Evolutionary conservation across 768 basidiomycete genomes (phyloP), one percentile per base, ranked within the genome.

Genomic region (Leucosporidium creatinivorum): DNA sequence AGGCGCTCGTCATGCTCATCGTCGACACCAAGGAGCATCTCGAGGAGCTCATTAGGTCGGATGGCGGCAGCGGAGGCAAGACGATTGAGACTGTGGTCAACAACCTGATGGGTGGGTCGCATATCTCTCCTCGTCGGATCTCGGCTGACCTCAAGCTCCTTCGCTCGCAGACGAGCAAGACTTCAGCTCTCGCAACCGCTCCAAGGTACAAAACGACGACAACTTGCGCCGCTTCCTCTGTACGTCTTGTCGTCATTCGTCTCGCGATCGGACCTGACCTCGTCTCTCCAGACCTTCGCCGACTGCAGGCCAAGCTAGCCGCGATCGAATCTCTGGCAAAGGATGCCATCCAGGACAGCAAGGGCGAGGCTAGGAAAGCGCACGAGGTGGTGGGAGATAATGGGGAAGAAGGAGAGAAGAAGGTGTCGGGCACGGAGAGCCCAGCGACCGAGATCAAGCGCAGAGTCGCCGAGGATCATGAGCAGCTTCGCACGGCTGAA

Each of bases 161-260:
- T 18, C 13, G 13, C 15, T 9, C n/a, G 23, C 50, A 69, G 57
- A 66, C 15, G 47, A 66, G 48, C 58, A 69, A 33, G 23, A 30
- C 1, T 69, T 69, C 49, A 52, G 28, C 17, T 23, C 47, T 3
- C 12, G 28, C 1, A 66, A 66, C 13, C 58, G 69, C 6, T 61
- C 66, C 23, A 50, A 49, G 25, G 69, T 69, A 10, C 62, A 66
- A 58, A 62, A 60, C 36, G 62, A 66, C 47, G 1, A n/a, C 8
- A 12, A 25, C 2, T 33, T 69, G 25, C 66, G 66, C 31, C 51
- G 65, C 15, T 69, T 66, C 58, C 39, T 69, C 51, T 69, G 65
- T 69, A 18, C 39, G 65, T 62, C 13, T 6, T 19, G 28, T 56
- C 58, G 30, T 28, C 2, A 44, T 15, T 44, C 39, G 2, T 8